These are phyloP conservation scores for Colletotrichum sp. DNA, from an alignment of 2,329 filamentous ascomycete genomes.

Conservation along the genomic window DNA sequence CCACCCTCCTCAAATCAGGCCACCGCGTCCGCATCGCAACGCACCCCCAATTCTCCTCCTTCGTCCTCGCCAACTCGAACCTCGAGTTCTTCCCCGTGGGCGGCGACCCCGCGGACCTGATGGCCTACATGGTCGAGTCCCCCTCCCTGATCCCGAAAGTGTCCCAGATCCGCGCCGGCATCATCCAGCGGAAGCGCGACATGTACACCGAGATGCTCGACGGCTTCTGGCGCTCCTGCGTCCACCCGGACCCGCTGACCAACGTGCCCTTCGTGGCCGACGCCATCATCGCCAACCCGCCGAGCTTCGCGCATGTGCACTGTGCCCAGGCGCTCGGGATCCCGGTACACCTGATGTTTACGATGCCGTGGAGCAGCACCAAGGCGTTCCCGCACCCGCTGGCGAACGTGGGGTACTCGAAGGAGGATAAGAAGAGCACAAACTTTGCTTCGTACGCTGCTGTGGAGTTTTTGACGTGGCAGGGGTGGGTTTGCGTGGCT, in stretches of 20 bases:
- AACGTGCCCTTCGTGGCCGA: constrained; percentile 50
- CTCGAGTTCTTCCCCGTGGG: constrained; percentile 61
- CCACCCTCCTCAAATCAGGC: constrained; percentile 48
- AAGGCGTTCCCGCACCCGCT: constrained; percentile 76
- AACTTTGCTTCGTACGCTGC: constrained; percentile 76
- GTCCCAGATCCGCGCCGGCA: constrained; percentile 27
- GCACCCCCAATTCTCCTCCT: constrained; percentile 50
- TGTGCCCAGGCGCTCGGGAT: constrained; percentile 49
- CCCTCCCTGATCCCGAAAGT: constrained; percentile 30
- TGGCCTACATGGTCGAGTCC: constrained; percentile 33
- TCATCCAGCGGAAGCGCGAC: constrained; percentile 27
- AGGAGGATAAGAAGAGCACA: constrained; percentile 56
- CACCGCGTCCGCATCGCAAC: constrained; percentile 58
- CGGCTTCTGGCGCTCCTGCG: constrained; percentile 26
- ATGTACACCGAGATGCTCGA: constrained; percentile 27
- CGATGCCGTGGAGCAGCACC: constrained; percentile 79
- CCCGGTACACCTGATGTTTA: constrained; percentile 53
- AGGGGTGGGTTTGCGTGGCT: constrained; percentile 48
- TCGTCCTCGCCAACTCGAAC: constrained; percentile 37
- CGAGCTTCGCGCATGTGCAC: constrained; percentile 52
- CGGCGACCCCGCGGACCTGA: constrained; percentile 52
- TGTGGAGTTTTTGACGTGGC: constrained; percentile 80
- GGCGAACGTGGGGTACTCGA: constrained; percentile 67
- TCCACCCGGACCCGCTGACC: constrained; percentile 20
- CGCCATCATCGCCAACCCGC: constrained; percentile 56